Base-by-base conservation (phyloP, 257 asterid species). In the Solanum chiquidenum region DNA sequence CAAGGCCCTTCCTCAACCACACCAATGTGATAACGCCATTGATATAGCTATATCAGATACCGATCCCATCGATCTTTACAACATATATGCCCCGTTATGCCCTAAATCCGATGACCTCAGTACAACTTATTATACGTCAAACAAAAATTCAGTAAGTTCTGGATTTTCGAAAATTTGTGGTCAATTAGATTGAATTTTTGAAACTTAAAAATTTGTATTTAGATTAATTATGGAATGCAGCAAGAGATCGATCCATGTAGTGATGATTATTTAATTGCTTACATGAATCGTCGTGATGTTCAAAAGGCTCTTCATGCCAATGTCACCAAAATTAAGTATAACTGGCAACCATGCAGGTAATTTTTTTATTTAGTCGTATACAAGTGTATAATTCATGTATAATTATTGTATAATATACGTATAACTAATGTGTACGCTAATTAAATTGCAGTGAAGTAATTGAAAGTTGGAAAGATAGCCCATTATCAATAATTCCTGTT, bases 291-390 rank as follows among this genome's bases (percentile, higher is more conserved):
- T 83, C 90, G 68, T 29, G 93, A 92, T 86, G 92, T 92, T 40
- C 94, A 92, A 87, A 89, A 87, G 83, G 91, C 93, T 55, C 88
- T 92, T 60, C 94, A 92, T 88, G 94, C 93, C 55, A 90, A 86
- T 64, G 84, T 89, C 74, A 89, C 93, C 35, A 88, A 87, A 62
- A 35, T 91, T 77, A 35, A 87, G 42, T 88, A 87, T 55, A 88
- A 90, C 21, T 92, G 92, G 90, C 83, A 87, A 16, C 83, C 88
- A 18, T 90, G 93, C 92, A 92, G 92, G 94, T 92, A 68, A 66
- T 49, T 49, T 31, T 31, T 66, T 9, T 9, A 60, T 60, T 23
- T 60, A 60, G 29, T 60, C 14, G 29, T 18, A 66, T 66, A 0
- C 18, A 25, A 49, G 34, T 64, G 40, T 29, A 72, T 72, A 72